These are phyloP conservation scores for Oidiodendron maius DNA, from an alignment of 495 filamentous ascomycete genomes.

Conservation along the genomic window DNA sequence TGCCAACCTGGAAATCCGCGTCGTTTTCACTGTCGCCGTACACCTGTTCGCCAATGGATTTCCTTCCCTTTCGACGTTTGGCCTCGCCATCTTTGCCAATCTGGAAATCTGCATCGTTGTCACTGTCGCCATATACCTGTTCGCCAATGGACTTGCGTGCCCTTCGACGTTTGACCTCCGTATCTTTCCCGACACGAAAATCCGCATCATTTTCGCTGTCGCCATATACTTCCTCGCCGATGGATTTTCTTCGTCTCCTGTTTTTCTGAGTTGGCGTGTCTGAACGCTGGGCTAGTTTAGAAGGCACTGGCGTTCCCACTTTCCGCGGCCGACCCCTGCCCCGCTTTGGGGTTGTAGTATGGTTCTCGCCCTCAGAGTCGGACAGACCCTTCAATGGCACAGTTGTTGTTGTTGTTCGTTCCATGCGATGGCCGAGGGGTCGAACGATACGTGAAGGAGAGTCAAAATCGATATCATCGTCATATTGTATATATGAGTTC, in stretches of 20 bases:
- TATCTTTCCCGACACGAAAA: conserved; percentile 13
- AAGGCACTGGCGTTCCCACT: conserved; percentile 32
- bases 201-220: conserved; percentile 14
- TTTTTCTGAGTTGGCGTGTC: conserved; percentile 33
- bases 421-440: conserved; percentile 14
- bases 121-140: conserved; percentile 18
- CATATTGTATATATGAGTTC: conserved; percentile 6
- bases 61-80: conserved; percentile 25
- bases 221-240: conserved; percentile 16
- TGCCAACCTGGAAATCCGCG: conserved; percentile 14
- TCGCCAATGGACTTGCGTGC: conserved; percentile 10
- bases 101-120: conserved; percentile 12
- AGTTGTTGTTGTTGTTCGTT: conserved; percentile 29
- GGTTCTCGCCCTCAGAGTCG: conserved; percentile 29
- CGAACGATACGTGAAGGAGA: conserved; percentile 1
- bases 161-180: conserved; percentile 15
- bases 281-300: conserved; percentile 15
- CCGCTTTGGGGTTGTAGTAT: conserved; percentile 14
- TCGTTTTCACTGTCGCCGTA: conserved; percentile 19
- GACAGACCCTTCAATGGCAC: conserved; percentile 45
- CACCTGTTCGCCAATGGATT: conserved; percentile 13
- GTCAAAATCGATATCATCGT: not conserved
- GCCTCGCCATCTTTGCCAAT: conserved; percentile 15
- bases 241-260: conserved; percentile 31
- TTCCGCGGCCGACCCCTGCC: conserved; percentile 21